Conservation (phyloP, 139 green algal species). For the Auxenochlorella protothecoides region DNA sequence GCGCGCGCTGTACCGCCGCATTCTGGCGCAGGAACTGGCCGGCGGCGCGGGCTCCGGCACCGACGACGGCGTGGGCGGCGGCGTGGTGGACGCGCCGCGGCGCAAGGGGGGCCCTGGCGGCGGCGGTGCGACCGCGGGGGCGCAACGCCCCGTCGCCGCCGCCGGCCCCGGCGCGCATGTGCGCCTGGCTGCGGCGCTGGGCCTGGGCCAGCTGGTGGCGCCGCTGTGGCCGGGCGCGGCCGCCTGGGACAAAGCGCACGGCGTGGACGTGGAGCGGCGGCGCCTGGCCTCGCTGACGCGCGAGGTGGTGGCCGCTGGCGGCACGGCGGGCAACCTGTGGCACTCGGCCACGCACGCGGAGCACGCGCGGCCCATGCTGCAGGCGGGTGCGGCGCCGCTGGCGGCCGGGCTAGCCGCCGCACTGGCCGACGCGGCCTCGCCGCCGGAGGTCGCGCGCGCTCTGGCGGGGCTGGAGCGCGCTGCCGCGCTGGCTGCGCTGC, state of each 20-base stretch:
- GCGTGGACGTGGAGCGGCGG: constrained; percentile 39
- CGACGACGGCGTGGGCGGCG: no score
- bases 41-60: no score
- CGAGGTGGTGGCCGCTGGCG: constrained; percentile 28
- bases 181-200: constrained; percentile 55
- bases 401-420: no score
- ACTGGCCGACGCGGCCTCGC: no score
- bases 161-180: no score
- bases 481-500: constrained; percentile 43
- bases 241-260: constrained; percentile 46
- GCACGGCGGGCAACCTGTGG: constrained; percentile 48
- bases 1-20: constrained; percentile 67
- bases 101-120: background rate
- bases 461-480: constrained; percentile 36
- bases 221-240: constrained; percentile 28
- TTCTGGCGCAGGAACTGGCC: constrained; percentile 51
- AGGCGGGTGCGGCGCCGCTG: constrained; percentile 16
- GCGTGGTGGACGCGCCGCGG: background rate
- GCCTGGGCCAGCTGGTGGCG: constrained; percentile 33
- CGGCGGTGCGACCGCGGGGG: background rate
- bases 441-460: constrained; percentile 1
- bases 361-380: constrained; percentile 72
- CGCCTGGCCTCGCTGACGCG: constrained; percentile 22
- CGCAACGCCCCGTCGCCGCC: constrained; percentile 14
- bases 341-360: constrained; percentile 59